Base-by-base conservation (phyloP, 2,329 filamentous ascomycete genomes). In the Fusarium sp. region DNA sequence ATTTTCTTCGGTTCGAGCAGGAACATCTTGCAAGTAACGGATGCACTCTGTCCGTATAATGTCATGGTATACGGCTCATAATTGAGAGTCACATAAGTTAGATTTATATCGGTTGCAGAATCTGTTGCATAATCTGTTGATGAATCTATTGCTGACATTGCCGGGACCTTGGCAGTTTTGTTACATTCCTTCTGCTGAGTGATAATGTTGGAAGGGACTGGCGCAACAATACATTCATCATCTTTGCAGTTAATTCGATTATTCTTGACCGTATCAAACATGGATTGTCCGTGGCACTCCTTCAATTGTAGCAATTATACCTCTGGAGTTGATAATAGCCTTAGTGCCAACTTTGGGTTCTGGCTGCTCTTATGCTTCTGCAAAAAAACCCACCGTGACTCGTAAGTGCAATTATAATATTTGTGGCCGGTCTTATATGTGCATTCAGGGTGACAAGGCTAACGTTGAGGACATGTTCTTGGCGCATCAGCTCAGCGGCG, bases 151-250 rank as follows among this genome's bases (percentile, higher is more conserved):
- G 56, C 46, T 27, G 59, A 37, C 42, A 69, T 55, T 6, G 50
- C 41, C 6, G 64, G 64, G 13, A 69, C 26, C 15, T 35, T 35
- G 15, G 46, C 49, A 1, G 68, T 70, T 53, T 65, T 65, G 60
- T 70, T 70, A 41, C 63, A 48, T 12, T 57, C 56, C 23, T 67
- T 70, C 20, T 70, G 68, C 40, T 67, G 54, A 15, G 64, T 42
- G 33, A 68, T 32, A 42, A 70, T 69, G 40, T 64, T 70, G 9
- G 68, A 65, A 14, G 68, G 60, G 13, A 70, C 60, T 42, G 60
- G 20, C 14, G 53, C 64, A 33, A 70, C 48, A 8, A 26, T 42
- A 27, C 35, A 40, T 32, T 49, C 42, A 8, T 68, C 53, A 3
- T 65, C 60, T 15, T 53, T 35, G 27, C 64, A 70, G 18, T 46